Evolutionary conservation across 495 filamentous ascomycete species (phyloP).

Genomic region (Neurospora sp.): DNA sequence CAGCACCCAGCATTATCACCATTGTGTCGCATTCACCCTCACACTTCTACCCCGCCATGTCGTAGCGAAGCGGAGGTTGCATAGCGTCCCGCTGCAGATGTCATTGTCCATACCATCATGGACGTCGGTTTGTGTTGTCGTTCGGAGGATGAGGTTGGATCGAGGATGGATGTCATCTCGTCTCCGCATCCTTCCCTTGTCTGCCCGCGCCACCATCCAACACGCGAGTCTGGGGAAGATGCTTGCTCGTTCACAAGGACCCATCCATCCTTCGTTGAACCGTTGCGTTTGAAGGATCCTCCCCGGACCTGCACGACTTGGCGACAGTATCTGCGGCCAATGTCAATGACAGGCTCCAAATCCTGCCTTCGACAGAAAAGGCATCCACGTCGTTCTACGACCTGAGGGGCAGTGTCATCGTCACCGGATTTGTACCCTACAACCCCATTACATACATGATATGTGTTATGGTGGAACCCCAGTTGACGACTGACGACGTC

Average conservation of each 20-base stretch:
- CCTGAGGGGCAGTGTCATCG: not conserved
- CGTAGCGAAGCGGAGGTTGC: not conserved
- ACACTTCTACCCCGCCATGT: not conserved
- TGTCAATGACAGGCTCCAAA: not conserved
- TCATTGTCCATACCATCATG: not conserved
- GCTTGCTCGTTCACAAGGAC: not conserved
- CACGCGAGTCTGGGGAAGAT: not conserved
- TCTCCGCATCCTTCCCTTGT: not conserved
- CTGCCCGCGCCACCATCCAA: not conserved
- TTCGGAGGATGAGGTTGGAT: not conserved
- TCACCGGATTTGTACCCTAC: not conserved
- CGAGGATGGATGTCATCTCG: not conserved
- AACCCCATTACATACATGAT: not conserved
- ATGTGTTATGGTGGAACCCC: not conserved
- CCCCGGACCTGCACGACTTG: not conserved
- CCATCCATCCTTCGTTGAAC: not conserved
- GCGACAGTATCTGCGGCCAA: not conserved
- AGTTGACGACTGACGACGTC: not conserved
- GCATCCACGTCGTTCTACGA: not conserved
- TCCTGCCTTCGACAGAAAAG: not conserved
- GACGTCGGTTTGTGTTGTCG: not conserved
- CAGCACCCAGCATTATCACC: not conserved
- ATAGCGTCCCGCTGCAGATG: not conserved
- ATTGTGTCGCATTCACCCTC: not conserved
- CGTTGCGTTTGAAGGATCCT: not conserved